Evolutionary conservation across 2,329 filamentous ascomycete genomes (phyloP).

Genomic region (Neopestalotiopsis rosae): DNA sequence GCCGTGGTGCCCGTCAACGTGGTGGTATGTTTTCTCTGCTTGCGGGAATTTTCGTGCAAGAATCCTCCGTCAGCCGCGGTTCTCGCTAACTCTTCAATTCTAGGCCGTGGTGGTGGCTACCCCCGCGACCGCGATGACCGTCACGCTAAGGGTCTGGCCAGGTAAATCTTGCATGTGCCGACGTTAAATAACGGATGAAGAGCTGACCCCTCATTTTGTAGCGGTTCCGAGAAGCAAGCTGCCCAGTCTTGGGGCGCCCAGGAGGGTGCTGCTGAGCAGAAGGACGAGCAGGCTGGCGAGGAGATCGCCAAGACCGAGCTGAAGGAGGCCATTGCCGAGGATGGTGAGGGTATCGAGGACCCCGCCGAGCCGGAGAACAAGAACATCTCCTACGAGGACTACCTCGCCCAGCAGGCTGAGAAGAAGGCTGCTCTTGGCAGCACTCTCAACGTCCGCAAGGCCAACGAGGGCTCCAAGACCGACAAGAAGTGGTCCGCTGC

Average conservation of each 20-base stretch:
- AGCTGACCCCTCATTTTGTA: slow-evolving; percentile 30
- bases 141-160: slow-evolving; percentile 53
- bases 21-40: slow-evolving; percentile 51
- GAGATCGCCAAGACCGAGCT: slow-evolving; percentile 85
- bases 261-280: slow-evolving; percentile 82
- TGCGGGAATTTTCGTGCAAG: not conserved
- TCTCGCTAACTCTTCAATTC: not conserved
- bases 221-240: slow-evolving; percentile 85
- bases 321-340: slow-evolving; percentile 68
- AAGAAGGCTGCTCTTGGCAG: slow-evolving; percentile 77
- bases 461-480: slow-evolving; percentile 88
- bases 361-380: slow-evolving; percentile 78
- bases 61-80: not conserved
- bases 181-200: not conserved
- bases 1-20: slow-evolving; percentile 67
- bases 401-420: slow-evolving; percentile 73
- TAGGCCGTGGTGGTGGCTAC: slow-evolving; percentile 60
- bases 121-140: slow-evolving; percentile 62
- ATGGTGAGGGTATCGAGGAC: slow-evolving; percentile 43
- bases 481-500: slow-evolving; percentile 94
- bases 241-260: slow-evolving; percentile 87
- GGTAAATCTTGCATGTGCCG: slow-evolving; percentile 41
- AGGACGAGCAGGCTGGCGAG: slow-evolving; percentile 91
- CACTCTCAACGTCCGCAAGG: slow-evolving; percentile 75
- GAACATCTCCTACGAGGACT: slow-evolving; percentile 87